Evolutionary conservation across 2,329 filamentous ascomycete species (phyloP).

Genomic region (Tolypocladium amazonense): DNA sequence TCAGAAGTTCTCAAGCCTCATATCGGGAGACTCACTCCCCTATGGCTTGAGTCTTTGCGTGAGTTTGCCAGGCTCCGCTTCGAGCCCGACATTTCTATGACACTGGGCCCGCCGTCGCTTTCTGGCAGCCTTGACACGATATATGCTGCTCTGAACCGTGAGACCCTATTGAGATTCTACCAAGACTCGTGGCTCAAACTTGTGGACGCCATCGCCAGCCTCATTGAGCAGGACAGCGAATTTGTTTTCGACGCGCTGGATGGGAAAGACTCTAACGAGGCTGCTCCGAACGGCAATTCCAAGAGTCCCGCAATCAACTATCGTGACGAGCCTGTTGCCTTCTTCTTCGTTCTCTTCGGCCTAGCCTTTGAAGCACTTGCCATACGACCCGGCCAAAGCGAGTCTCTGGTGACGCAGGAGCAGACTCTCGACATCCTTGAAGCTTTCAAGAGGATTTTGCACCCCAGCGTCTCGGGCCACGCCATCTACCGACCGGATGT

Average conservation of each 20-base stretch:
- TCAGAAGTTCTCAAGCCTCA: conserved; percentile 82
- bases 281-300: conserved; percentile 35
- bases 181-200: conserved; percentile 95
- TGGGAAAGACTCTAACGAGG: conserved; percentile 55
- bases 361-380: conserved; percentile 93
- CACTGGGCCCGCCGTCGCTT: conserved; percentile 66
- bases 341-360: conserved; percentile 97
- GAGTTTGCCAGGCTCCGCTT: conserved; percentile 91
- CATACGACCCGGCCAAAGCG: conserved; percentile 49
- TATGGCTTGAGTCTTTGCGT: conserved; percentile 87
- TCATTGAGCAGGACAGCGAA: conserved; percentile 95
- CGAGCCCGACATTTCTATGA: conserved; percentile 94
- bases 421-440: conserved; percentile 82
- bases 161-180: conserved; percentile 90
- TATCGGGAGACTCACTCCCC: conserved; percentile 76
- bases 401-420: conserved; percentile 54
- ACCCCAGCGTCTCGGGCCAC: conserved; percentile 88
- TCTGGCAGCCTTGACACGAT: conserved; percentile 86
- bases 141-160: conserved; percentile 87
- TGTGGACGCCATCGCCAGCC: conserved; percentile 90
- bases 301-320: conserved; percentile 86
- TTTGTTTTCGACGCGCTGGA: conserved; percentile 96
- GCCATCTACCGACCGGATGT: conserved; percentile 94
- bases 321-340: conserved; percentile 91
- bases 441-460: conserved; percentile 87